phyloP scores from a whole-genome alignment of 495 filamentous ascomycete species.

The Penicillium psychrofluorescens region DNA sequence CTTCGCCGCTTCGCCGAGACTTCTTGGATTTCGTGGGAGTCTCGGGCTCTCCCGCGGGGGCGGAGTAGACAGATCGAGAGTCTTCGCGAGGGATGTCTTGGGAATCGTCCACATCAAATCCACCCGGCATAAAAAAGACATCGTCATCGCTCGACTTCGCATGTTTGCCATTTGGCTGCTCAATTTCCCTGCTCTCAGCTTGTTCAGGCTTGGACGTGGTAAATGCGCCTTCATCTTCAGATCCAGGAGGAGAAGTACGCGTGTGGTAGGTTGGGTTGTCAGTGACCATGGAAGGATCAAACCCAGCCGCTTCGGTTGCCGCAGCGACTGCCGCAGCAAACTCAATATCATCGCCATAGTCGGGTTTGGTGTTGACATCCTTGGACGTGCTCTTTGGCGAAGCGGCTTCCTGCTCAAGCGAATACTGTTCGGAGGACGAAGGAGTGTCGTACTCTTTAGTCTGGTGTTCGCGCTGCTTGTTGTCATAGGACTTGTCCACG shows the following conservation, averaged over 20 bases:
- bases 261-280: conserved; percentile 55
- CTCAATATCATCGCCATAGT: conserved; percentile 48
- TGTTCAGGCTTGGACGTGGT: conserved; percentile 4
- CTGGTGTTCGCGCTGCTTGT: conserved; percentile 31
- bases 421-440: conserved; percentile 40
- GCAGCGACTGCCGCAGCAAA: conserved; percentile 68
- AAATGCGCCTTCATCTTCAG: conserved; percentile 41
- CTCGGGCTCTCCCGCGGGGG: conserved; percentile 10
- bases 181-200: conserved; percentile 11
- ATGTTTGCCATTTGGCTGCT: conserved; percentile 18
- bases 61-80: conserved; percentile 20
- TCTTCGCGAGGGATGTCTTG: conserved; percentile 3
- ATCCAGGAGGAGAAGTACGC: conserved; percentile 57
- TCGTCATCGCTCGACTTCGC: conserved; percentile 11
- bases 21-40: conserved; percentile 15
- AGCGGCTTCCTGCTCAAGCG: conserved; percentile 20
- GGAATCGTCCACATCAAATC: conserved; percentile 23
- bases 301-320: conserved; percentile 57
- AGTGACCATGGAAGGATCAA: conserved; percentile 64
- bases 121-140: conserved; percentile 34
- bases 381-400: conserved; percentile 11
- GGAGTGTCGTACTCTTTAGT: conserved; percentile 54
- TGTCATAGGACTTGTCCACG: conserved; percentile 11
- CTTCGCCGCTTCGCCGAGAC: conserved; percentile 13
- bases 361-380: conserved; percentile 1